Base-by-base conservation (phyloP, 2,329 filamentous ascomycete species). In the Corniculantispora saksenae region DNA sequence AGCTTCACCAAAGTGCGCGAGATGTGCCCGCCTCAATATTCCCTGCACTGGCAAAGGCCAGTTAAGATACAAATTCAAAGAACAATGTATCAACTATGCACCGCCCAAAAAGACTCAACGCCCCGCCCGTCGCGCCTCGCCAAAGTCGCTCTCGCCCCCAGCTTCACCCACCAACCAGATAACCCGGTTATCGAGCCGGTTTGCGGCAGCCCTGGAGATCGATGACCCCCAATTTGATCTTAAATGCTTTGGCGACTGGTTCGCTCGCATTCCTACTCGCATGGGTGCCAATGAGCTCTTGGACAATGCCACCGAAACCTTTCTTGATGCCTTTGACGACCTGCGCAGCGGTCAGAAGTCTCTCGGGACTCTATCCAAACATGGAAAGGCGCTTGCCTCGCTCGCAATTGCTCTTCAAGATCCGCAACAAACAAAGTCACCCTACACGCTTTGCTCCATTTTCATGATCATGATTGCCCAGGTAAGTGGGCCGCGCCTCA, bases 1-100 rank as follows among this genome's bases (percentile, higher is more conserved):
- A 67, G 75, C 69, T 51, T 75, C 75, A 55, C 81, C 81, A 0
- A 66, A 75, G 4, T 84, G 82, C 61, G 74, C 80, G 1, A 75
- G 82, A 74, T 85, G 83, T 64, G 67, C 75, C 19, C 80, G 82
- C 35, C 72, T 83, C 5, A 71, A 75, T 8, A 78, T 84, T 2
- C 68, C 71, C 2, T 84, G 83, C 63, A 67, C 81, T 29, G 83
- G 82, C 12, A 77, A 77, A 3, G 83, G 83, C 3, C 74, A 81
- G 69, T 75, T 79, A 63, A 76, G 83, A 54, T 84, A 76, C 74
- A 84, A 82, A 72, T 84, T 84, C 72, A 80, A 82, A 66, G 74
- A 82, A 29, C 70, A 74, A 55, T 70, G 23, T n/a, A 38, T 54
- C 9, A 25, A 10, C 13, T 61, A 57, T 64, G 51, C 45, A 3